Evolutionary conservation across 192 early-diverging fungal species (phyloP), one percentile per base, ranked within the genome.

Genomic region (Backusella psychrophila): DNA sequence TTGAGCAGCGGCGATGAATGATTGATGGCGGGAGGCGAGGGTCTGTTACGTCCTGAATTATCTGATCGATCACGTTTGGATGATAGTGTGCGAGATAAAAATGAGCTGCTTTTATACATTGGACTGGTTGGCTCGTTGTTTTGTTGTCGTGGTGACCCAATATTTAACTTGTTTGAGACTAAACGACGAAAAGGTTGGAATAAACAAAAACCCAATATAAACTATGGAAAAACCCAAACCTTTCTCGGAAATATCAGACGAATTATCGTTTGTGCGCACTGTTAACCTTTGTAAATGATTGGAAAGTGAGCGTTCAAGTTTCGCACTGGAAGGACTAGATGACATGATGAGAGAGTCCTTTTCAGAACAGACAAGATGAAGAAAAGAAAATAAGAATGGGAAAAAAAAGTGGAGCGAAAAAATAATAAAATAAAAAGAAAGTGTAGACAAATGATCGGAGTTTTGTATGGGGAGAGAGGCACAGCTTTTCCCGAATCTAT

Each of bases 261-360:
- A 29, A 66, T 41, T 21, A 26, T 69, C 72, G 52, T 63, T 29
- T 19, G 44, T 44, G 29, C 67, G 44, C 26, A 79, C 33, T 35
- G 74, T 66, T 29, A 79, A 49, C 34, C 78, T 31, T 46, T 79
- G 78, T 21, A 79, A 66, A 79, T 79, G 78, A 63, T 67, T 52
- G 6, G 78, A 79, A 14, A 79, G 66, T 3, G 78, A 79, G 65
- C 78, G 23, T 15, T 79, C 73, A 41, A 79, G 73, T 44, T 52
- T 66, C 8, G 66, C 49, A 41, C 66, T 74, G 34, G 65, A 26
- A 38, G 74, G 65, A 44, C 56, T 66, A 59, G 31, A 56, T 66
- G 42, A 59, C 26, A 49, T 59, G 72, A n/a, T 36, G 23, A 59
- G 19, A 36, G 33, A 11, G 34, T 2, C 35, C 17, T 49, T 12